Conservation (phyloP, 73 alveolate species). For the Symbiodinium natans region DNA sequence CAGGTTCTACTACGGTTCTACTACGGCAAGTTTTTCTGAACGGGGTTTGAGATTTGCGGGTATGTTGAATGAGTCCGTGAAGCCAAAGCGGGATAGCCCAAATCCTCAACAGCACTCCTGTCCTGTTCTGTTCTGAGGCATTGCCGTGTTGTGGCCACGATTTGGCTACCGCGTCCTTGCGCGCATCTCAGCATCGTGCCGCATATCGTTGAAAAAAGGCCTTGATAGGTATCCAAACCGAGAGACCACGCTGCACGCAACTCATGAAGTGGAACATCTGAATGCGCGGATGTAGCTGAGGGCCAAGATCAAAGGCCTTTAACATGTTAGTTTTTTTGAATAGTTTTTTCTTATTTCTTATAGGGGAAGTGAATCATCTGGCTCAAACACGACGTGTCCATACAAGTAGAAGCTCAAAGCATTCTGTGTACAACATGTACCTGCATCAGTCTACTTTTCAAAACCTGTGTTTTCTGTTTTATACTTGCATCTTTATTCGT, state of each 20-base stretch:
- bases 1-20: no score
- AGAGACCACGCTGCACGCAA: not conserved
- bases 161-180: slow-evolving; percentile 38
- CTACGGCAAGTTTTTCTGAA: not conserved
- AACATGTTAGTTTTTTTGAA: not conserved
- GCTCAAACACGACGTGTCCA: no score
- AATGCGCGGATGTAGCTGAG: not conserved
- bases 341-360: not conserved
- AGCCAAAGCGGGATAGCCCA: not conserved
- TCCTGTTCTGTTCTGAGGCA: no score
- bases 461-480: no score
- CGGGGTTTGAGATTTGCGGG: not conserved
- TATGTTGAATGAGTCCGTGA: not conserved
- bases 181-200: not conserved
- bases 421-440: no score
- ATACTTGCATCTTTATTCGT: no score
- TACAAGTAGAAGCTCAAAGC: no score
- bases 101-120: not conserved
- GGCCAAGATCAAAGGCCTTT: not conserved
- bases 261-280: not conserved
- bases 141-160: slow-evolving; percentile 56
- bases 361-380: no score
- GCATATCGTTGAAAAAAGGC: not conserved
- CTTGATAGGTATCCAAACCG: not conserved
- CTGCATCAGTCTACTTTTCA: no score